A percentile compares a stretch with the other conserved stretches of the same genome.
Evolutionary conservation across 1,139 yeast species (phyloP).

Genomic region (Saccharomyces hybrid): DNA sequence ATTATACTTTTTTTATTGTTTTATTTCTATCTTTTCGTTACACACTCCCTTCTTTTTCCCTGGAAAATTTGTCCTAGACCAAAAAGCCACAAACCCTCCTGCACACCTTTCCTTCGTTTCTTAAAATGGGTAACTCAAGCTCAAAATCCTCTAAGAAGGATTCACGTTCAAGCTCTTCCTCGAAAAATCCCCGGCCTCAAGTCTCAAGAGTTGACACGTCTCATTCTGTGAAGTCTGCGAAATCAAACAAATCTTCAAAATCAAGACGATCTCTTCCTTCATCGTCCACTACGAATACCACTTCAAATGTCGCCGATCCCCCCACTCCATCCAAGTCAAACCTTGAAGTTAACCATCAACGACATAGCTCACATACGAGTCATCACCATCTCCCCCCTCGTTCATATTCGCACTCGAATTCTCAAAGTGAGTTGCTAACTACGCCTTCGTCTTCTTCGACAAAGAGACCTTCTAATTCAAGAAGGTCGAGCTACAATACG

Average conservation of each 20-base stretch:
- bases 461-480: conserved; percentile 10
- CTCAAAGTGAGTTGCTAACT: conserved; percentile 3
- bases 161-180: conserved; percentile 1
- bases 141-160: conserved; percentile 1
- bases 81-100: background rate
- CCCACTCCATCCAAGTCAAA: background rate
- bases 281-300: background rate
- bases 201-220: conserved; percentile 14
- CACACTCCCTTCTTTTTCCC: background rate
- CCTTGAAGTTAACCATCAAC: conserved; percentile 4
- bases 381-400: conserved; percentile 2
- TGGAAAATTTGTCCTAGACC: background rate
- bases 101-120: background rate
- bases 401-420: conserved; percentile 3
- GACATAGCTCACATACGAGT: conserved; percentile 8
- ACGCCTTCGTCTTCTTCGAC: conserved; percentile 8
- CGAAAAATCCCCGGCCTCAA: conserved; percentile 8
- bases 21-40: background rate
- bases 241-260: conserved; percentile 7
- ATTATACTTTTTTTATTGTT: background rate
- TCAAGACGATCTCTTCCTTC: conserved; percentile 13
- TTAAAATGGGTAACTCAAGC: conserved; percentile 4
- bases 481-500: conserved; percentile 21
- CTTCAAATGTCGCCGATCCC: conserved; percentile 4
- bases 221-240: conserved; percentile 13